Evolutionary conservation across 108 stramenopile genomes (phyloP), one percentile per base, ranked within the genome.

Genomic region (Skeletonema grethae): DNA sequence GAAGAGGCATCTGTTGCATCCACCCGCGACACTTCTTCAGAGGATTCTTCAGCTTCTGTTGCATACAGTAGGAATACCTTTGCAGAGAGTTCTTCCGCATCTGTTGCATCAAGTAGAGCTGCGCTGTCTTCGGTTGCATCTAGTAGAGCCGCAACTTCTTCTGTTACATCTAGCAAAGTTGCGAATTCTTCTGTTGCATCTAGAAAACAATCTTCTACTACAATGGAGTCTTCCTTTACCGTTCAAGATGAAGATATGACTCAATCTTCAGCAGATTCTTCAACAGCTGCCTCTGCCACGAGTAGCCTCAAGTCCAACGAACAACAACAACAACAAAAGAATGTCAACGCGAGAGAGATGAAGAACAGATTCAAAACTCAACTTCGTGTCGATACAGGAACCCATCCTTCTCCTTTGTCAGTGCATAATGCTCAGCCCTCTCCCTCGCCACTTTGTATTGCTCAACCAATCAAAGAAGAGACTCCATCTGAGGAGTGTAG

Each of bases 1-100:
- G 65, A 58, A 39, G 65, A 60, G 24, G 64, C 59, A 29, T 25
- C 25, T 61, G 16, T 53, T n/a, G 15, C 50, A 22, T 53, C 50
- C 20, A 53, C 22, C 20, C 22, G 50, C 22, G 3, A 48, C 18
- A 4, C 46, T 48, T 18, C 46, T 32, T 6, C 20, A 58, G 45
- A 28, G 24, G 43, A 34, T 22, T 45, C 7, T 60, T 70, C 31
- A 72, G n/a, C 3, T 45, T 45, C 43, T 45, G 43, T n/a, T 45
- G n/a, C 43, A 45, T 34, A 4, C 25, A 28, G 25, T 28, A 28
- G 25, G 25, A 28, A 28, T 28, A 28, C 25, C 25, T 28, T 1
- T 28, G 0, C 32, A 34, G 32, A 34, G 32, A 34, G 32, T 38
- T 38, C 36, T 38, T n/a, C 46, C 5, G 18, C 46, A 48, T n/a